Conservation (phyloP, 495 filamentous ascomycete genomes). For the Aspergillus funiculosus region DNA sequence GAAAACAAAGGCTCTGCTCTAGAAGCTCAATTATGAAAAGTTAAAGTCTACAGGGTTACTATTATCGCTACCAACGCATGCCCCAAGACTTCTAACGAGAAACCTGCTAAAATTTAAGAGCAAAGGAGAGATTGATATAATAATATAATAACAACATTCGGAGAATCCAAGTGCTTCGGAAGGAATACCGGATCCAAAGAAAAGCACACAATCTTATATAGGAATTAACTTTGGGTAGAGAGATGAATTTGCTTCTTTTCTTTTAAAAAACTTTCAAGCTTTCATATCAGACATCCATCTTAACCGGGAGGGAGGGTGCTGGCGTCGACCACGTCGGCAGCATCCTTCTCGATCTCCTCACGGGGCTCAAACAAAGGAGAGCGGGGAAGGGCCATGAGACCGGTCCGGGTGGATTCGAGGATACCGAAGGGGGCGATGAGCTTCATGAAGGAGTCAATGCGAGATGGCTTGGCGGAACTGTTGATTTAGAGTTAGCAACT, state of each 20-base stretch:
- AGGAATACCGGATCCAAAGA: not conserved
- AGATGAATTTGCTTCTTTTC: slow-evolving; percentile 6
- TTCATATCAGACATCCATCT: slow-evolving; percentile 21
- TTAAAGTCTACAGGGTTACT: too few species aligned
- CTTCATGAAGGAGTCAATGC: slow-evolving; percentile 97
- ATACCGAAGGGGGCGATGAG: slow-evolving; percentile 94
- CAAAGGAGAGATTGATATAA: not conserved
- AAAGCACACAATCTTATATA: slow-evolving; percentile 1
- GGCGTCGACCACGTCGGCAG: slow-evolving; percentile 85
- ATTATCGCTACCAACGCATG: too few species aligned
- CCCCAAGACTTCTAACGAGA: too few species aligned
- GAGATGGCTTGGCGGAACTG: slow-evolving; percentile 84
- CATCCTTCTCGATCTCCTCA: slow-evolving; percentile 73
- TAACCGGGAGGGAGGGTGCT: slow-evolving; percentile 92
- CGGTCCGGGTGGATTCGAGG: slow-evolving; percentile 86
- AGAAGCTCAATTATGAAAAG: too few species aligned
- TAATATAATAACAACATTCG: not conserved
- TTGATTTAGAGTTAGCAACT: not conserved
- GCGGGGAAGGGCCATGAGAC: slow-evolving; percentile 92
- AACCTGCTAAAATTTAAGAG: slow-evolving; percentile 6
- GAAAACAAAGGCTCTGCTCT: too few species aligned
- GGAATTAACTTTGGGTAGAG: not conserved
- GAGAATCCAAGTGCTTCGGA: not conserved
- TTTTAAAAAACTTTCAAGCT: slow-evolving; percentile 6
- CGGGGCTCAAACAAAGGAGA: slow-evolving; percentile 73